Base-by-base conservation (phyloP, 2,329 filamentous ascomycete species). In the Lecanicillium sp. region DNA sequence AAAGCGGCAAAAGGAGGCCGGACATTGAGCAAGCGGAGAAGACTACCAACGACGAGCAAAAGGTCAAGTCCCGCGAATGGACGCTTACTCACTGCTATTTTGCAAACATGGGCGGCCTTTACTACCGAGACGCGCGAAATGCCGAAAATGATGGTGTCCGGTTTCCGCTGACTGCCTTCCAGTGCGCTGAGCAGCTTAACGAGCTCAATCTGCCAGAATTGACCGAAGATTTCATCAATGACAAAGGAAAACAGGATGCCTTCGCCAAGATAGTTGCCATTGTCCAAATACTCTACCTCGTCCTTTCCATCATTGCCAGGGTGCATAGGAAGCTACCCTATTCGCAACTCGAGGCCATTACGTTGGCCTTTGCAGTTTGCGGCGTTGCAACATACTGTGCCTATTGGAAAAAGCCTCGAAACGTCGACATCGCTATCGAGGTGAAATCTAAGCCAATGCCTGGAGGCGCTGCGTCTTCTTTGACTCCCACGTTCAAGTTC, bases 31-130 rank as follows among this genome's bases (percentile, higher is more conserved):
- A 5, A 2, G 31, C 16, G 16, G 18, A 25, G 19, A 25, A 9
- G 5, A 14, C n/a, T 13, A 18, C 11, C 9, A 18, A 8, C 15
- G 19, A 15, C 9, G 8, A 8, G 19, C 33, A 3, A 16, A n/a
- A 4, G 3, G 4, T 13, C 9, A 14, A 34, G 25, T 14, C 33
- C 6, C 14, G 7, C 11, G 22, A 30, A 20, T 37, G 35, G 28
- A 31, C 35, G 2, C 13, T 37, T 4, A 25, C 18, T 5, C 35
- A 37, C 11, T 30, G 27, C 12, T 37, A 37, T 19, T 37, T 22
- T 22, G 35, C 28, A 13, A 37, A 37, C 15, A 37, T 37, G 35
- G 28, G 35, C 8, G 35, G 35, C 2, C n/a, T 37, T 6, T 27
- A 28, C 34, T 35, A 35, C 17, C 18, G 11, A 35, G 17, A 20